Evolutionary conservation across 345 rosid species (phyloP), one percentile per base, ranked within the genome.

Genomic region (Noccaea caerulescens): DNA sequence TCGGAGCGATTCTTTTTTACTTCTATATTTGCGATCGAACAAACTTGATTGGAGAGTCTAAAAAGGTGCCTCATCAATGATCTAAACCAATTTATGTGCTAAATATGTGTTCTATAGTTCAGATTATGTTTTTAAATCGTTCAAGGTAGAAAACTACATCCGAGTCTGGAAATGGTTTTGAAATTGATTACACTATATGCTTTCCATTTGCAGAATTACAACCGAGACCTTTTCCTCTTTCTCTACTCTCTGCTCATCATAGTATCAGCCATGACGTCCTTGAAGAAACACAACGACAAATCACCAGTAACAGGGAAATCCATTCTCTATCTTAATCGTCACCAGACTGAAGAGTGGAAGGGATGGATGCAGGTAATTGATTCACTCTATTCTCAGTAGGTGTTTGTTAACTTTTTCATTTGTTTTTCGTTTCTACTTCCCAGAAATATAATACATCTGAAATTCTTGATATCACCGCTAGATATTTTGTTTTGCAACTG

Each of bases 331-430:
- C 96, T 94, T 62, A 91, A 86, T 76, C 86, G 97, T 64, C 93
- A 93, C 80, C 96, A 93, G 73, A 93, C 98, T 71, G 98, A 93
- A 80, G 98, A 94, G 75, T 94, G 99, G 99, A 94, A 88, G 77
- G 99, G 99, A 73, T 94, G 96, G 95, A 94, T 94, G 99, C 99
- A 94, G 99, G 99, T 86, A 73, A 82, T 80, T 79, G 14, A 62
- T 66, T 69, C 66, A 16, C 18, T 32, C 8, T 49, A 32, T 63
- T 9, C 61, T 63, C 47, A 11, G 47, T 63, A 32, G 4, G 1
- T 63, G 4, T 32, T 36, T 2, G 0, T 54, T 54, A 5, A 14
- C 38, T 11, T 46, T 61, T 47, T 20, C 46, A 33, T 18, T 13
- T 68, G 3, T 76, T 18, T 33, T 41, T 23, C 1, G 8, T 34